A percentile compares a stretch with the other conserved stretches of the same genome.
Conservation (phyloP, 306 rosid species). For the Medicago truncatula region MtrunA17r5.0-ANR NC_053046.1:8948501-8949000, state of each 20-base stretch:
- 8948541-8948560: not conserved
- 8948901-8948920: not conserved
- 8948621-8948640: too few species aligned
- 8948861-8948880: not conserved
- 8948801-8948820: not conserved
- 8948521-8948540: too few species aligned
- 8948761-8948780: not conserved
- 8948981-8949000: constrained; percentile 37
- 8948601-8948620: too few species aligned
- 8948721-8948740: too few species aligned
- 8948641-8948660: too few species aligned
- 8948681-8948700: too few species aligned
- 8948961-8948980: not conserved
- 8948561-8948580: constrained; percentile 3
- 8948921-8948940: not conserved
- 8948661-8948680: not conserved
- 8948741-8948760: too few species aligned
- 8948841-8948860: not conserved
- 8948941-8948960: not conserved
- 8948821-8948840: not conserved
- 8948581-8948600: not conserved
- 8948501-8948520: too few species aligned
- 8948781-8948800: not conserved
- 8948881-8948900: not conserved
- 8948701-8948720: too few species aligned